Evolutionary conservation across 2,329 filamentous ascomycete species (phyloP), one percentile per base, ranked within the genome.

Genomic region (Sphaerulina populicola): DNA sequence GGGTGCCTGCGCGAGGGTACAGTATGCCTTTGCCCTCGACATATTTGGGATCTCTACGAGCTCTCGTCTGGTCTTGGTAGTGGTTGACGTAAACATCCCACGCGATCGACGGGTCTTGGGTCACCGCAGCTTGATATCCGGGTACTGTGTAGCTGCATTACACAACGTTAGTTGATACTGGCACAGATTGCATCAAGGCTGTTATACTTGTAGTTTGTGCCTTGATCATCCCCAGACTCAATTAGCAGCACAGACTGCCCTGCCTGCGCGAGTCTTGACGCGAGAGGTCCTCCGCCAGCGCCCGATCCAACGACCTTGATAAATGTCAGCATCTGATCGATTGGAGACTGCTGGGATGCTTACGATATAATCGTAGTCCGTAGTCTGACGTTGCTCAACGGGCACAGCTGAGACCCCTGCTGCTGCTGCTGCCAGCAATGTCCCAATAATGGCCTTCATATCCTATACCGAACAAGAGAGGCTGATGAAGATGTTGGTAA

Each of bases 161-260:
- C 23, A 27, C 23, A 27, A 27, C 23, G 23, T 27, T 7, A 27
- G 23, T 4, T 27, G 23, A 27, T 27, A 27, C 23, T 6, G 23
- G 10, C 41, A 29, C 41, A 14, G 31, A 27, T 44, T 15, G 33
- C 74, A 60, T 37, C 35, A 6, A 37, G 35, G 14, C 11, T 47
- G 12, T 2, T 35, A 39, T 31, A 47, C 44, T 78, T 74, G 53
- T 69, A 64, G 41, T 71, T 70, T 46, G 70, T 67, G 14, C 72
- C 74, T 54, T 80, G 74, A 58, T 82, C 79, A 53, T 79, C 77
- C 41, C 78, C 78, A 12, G 78, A 77, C 57, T 81, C 78, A 23
- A 82, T 74, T 3, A 83, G 72, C n/a, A 82, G 74, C 1, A 77
- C 77, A 57, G 73, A 76, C 66, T 78, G 72, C 40, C 79, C 79